A percentile compares a stretch with the other conserved stretches of the same genome.
These are phyloP conservation scores for Nicotiana attenuata DNA, from an alignment of 257 asterid genomes.

Conservation along the genomic window DNA sequence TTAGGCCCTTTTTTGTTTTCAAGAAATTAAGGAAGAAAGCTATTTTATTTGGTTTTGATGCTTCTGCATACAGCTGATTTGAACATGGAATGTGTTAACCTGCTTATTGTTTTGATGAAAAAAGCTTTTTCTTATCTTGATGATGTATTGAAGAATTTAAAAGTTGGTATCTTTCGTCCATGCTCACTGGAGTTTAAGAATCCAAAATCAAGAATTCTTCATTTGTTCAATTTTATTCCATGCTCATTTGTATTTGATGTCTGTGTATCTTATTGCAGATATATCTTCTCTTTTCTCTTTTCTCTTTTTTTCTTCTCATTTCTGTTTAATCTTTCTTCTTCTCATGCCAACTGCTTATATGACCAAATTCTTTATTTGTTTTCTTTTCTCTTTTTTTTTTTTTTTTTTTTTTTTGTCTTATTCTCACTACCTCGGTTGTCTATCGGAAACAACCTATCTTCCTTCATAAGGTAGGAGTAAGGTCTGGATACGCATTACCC, in stretches of 20 bases:
- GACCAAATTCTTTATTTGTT: background rate
- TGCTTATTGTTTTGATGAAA: background rate
- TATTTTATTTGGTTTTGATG: background rate
- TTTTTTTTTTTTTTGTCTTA: background rate
- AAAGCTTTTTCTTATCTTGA: background rate
- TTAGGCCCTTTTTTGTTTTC: background rate
- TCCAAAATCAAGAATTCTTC: background rate
- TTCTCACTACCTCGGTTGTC: background rate
- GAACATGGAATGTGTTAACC: background rate
- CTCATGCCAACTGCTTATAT: slow-evolving; percentile 8
- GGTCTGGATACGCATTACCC: too few relatives aligned
- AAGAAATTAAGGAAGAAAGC: background rate
- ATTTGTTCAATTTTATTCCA: background rate
- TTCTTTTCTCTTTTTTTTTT: background rate
- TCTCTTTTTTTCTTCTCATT: background rate
- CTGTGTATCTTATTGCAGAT: background rate
- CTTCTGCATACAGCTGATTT: background rate
- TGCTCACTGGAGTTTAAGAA: background rate
- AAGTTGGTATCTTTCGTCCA: background rate
- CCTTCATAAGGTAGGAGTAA: too few relatives aligned
- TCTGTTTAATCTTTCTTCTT: background rate
- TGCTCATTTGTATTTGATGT: background rate
- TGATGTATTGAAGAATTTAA: background rate
- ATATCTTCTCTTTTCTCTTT: background rate
- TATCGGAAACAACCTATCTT: too few relatives aligned